Base-by-base conservation (phyloP, 352 stramenopile species). In the Phytophthora sansomeana region DNA sequence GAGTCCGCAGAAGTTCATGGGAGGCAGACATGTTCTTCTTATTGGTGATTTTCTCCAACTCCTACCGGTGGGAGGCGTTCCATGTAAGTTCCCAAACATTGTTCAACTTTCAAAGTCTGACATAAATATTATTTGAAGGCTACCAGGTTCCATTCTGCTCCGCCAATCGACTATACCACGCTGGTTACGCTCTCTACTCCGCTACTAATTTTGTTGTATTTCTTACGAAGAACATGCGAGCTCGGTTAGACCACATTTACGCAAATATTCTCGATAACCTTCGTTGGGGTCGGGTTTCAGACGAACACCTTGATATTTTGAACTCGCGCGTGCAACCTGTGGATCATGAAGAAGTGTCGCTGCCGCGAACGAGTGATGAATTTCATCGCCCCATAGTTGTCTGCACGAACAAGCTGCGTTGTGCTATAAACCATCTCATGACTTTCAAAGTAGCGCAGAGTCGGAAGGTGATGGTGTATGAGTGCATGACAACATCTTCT, bases 41-140 rank as follows among this genome's bases (percentile, higher is more conserved):
- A 51, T 36, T n/a, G 63, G 61, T 5, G 64, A 80, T 44, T 72
- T 51, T n/a, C 9, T 74, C 0, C 71, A 75, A 30, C n/a, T 75
- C 0, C 65, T 56, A 9, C 58, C 67, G 1, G 52, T 71, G 0
- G 33, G 1, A 10, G 71, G 58, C 5, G 6, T 10, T 21, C 36
- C 33, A 42, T 73, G 60, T 74, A 58, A n/a, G n/a, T n/a, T n/a
- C n/a, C n/a, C n/a, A n/a, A n/a, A n/a, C n/a, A n/a, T n/a, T n/a
- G n/a, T n/a, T n/a, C n/a, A n/a, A n/a, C n/a, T n/a, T n/a, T n/a
- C n/a, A n/a, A n/a, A n/a, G n/a, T n/a, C n/a, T n/a, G n/a, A n/a
- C n/a, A n/a, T n/a, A n/a, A n/a, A n/a, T n/a, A n/a, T n/a, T n/a
- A n/a, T n/a, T n/a, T n/a, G n/a, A n/a, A 69, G 61, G 61, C 19